phyloP scores from a whole-genome alignment of 768 basidiomycete genomes.

The Royoungia palumana region DNA sequence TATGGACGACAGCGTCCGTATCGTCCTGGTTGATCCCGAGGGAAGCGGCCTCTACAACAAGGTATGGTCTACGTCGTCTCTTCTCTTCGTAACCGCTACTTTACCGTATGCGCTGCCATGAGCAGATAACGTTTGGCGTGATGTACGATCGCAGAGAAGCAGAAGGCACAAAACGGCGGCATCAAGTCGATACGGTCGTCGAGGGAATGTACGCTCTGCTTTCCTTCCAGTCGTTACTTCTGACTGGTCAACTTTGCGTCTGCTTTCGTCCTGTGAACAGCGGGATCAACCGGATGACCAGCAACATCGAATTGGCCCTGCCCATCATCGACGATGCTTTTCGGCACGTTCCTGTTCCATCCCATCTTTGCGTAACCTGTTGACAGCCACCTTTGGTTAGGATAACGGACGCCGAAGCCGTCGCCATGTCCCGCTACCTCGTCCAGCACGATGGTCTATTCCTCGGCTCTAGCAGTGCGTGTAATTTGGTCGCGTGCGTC shows the following conservation, averaged over 20 bases:
- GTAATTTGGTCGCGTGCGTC: conserved; percentile 91
- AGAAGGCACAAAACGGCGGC: conserved; percentile 89
- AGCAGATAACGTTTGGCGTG: conserved; percentile 84
- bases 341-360: conserved; percentile 30
- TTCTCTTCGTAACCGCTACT: neutral
- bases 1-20: conserved; percentile 57
- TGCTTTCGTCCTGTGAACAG: conserved; percentile 36
- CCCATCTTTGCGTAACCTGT: no score
- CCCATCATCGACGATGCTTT: conserved; percentile 88
- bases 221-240: neutral
- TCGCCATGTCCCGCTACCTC: conserved; percentile 92
- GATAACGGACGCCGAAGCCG: conserved; percentile 89
- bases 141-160: conserved; percentile 93
- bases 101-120: neutral
- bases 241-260: neutral
- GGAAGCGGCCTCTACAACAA: conserved; percentile 96
- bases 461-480: conserved; percentile 93
- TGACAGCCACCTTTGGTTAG: conserved; percentile 38
- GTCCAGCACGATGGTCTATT: conserved; percentile 90
- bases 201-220: conserved; percentile 67
- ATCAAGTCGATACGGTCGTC: conserved; percentile 96
- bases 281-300: conserved; percentile 90
- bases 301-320: conserved; percentile 83
- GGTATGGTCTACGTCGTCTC: conserved; percentile 43
- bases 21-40: conserved; percentile 87